Base-by-base conservation (phyloP, 2,329 filamentous ascomycete species). In the Clonostachys rosea region DNA sequence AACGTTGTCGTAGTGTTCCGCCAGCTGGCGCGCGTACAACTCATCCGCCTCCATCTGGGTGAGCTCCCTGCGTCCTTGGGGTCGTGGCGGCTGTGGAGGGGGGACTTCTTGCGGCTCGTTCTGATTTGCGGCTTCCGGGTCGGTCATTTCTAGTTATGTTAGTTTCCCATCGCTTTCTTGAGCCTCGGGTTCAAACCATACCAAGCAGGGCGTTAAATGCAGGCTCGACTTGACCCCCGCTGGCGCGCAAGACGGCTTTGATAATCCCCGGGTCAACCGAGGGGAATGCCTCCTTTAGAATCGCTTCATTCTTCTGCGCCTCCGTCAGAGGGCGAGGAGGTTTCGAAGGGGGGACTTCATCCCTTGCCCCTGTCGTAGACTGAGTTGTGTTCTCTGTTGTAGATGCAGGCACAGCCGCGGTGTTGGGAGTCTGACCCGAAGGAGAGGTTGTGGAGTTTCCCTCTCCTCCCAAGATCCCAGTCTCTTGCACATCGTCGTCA, bases 191-290 rank as follows among this genome's bases (percentile, higher is more conserved):
- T 16, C 36, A 34, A 40, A 34, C 16, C 59, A 51, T 75, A 89
- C 89, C 88, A 41, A 99, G 77, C 40, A 99, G 78, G 35, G 94
- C 94, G 69, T 96, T 94, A 71, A 99, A 99, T 13, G 94, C 92
- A 34, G 90, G 88, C 66, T 99, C 94, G 43, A 97, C 84, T 59
- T 86, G 83, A 50, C 91, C 92, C 49, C 84, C 79, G 64, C 94
- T 97, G 13, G 94, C 94, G 20, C 81, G 78, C 53, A 99, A 71
- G 1, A 99, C 87, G 33, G 94, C 94, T 67, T 86, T 95, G 65
- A 99, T 81, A 42, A 99, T 87, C 41, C 82, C 66, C 8, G 71
- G 64, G 46, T 99, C 94, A 50, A 96, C 88, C 47, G 74, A 79
- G 1, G 94, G 94, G 59, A 99, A 99, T 0, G 94, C 94, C 66